phyloP scores from a whole-genome alignment of 2,329 filamentous ascomycete genomes.

The Fonsecaea pedrosoi region DNA sequence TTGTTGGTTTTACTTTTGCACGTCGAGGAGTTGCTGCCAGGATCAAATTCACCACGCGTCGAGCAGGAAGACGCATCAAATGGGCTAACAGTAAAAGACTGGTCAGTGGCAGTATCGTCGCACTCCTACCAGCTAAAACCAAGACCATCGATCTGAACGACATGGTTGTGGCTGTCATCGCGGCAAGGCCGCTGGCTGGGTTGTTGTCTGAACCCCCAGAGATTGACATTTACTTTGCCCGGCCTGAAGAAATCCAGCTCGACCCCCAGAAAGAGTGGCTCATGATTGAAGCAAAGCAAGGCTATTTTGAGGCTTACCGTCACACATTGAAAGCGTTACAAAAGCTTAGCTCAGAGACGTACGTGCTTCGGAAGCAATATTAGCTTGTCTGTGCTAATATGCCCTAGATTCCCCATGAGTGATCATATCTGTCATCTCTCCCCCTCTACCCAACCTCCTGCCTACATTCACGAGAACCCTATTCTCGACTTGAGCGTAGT shows the following conservation, averaged over 20 bases:
- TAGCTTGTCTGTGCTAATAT: conserved; percentile 23
- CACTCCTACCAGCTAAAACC: conserved; percentile 61
- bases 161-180: conserved; percentile 70
- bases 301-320: conserved; percentile 78
- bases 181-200: conserved; percentile 69
- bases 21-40: conserved; percentile 68
- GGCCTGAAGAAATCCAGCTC: conserved; percentile 65
- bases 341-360: conserved; percentile 63
- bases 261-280: conserved; percentile 73
- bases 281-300: conserved; percentile 77
- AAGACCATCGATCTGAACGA: conserved; percentile 67
- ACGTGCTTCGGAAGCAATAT: conserved; percentile 27
- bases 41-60: conserved; percentile 72
- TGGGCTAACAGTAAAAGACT: conserved; percentile 70
- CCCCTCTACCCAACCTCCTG: conserved; percentile 55
- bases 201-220: conserved; percentile 71
- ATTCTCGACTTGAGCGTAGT: conserved; percentile 54
- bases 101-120: conserved; percentile 62
- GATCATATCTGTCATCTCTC: conserved; percentile 52
- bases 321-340: conserved; percentile 78
- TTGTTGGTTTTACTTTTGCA: conserved; percentile 70
- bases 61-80: conserved; percentile 69
- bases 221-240: conserved; percentile 76
- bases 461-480: conserved; percentile 60
- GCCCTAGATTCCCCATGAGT: conserved; percentile 52